Evolutionary conservation across 2,329 filamentous ascomycete genomes (phyloP).

Genomic region (Monosporascus sp.): DNA sequence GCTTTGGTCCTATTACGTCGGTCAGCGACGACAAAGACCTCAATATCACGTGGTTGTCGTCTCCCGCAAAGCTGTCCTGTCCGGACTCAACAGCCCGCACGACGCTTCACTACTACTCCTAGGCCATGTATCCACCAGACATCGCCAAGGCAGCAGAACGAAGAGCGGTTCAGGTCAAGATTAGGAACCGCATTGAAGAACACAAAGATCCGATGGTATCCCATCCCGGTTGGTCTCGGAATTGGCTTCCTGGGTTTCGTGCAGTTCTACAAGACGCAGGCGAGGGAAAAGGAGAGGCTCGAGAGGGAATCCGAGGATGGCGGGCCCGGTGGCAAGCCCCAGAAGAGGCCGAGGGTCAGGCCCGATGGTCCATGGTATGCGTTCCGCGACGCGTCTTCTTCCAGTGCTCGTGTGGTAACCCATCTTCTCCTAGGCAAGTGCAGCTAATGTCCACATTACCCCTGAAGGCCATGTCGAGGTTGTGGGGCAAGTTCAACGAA

Average conservation of each 20-base stretch:
- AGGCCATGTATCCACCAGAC: slow-evolving; percentile 36
- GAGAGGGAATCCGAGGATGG: slow-evolving; percentile 39
- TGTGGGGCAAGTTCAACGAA: slow-evolving; percentile 92
- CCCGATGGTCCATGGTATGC: slow-evolving; percentile 77
- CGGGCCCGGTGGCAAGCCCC: slow-evolving; percentile 39
- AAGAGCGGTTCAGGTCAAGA: slow-evolving; percentile 43
- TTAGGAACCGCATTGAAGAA: slow-evolving; percentile 45
- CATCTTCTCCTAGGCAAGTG: slow-evolving; percentile 58
- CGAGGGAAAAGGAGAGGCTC: slow-evolving; percentile 48
- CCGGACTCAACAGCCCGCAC: slow-evolving; percentile 13
- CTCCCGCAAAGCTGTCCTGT: slow-evolving; percentile 14
- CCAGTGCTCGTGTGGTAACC: too few relatives aligned
- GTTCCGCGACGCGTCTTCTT: too few relatives aligned
- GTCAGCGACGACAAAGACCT: background rate
- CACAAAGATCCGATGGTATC: slow-evolving; percentile 74
- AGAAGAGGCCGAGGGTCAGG: slow-evolving; percentile 57
- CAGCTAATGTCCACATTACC: slow-evolving; percentile 91
- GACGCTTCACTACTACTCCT: slow-evolving; percentile 19
- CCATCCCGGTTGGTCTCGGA: slow-evolving; percentile 81
- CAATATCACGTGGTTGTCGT: slow-evolving; percentile 12
- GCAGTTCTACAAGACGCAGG: slow-evolving; percentile 73
- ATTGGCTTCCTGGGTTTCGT: slow-evolving; percentile 78
- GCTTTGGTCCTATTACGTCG: too few relatives aligned
- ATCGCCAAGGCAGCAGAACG: slow-evolving; percentile 35
- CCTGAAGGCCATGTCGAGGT: slow-evolving; percentile 79